Base-by-base conservation (phyloP, 257 asterid species). In the Solanum sitiens region DNA sequence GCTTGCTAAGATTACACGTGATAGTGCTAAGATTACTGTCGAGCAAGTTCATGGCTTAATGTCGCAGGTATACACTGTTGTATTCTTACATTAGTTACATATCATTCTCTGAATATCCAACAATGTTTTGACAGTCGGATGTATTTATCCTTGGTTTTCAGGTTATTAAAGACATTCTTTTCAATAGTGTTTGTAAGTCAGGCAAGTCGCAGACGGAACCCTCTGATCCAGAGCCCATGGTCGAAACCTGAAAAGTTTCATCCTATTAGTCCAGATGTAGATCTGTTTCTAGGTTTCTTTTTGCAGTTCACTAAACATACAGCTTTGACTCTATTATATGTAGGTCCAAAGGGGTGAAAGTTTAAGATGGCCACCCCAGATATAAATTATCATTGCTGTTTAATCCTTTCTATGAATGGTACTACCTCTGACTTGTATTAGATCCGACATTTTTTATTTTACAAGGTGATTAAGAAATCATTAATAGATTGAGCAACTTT, bases 41-140 rank as follows among this genome's bases (percentile, higher is more conserved):
- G 99, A 97, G 93, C 99, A 97, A 93, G 98, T 97, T 89, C 99
- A 97, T 90, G 98, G 98, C 84, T 90, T 97, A 90, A 97, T 97
- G 99, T 97, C 99, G 44, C 99, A 95, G 98, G 99, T 95, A 72
- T 80, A 33, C 6, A 20, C 67, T 35, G 10, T 27, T 44, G 45
- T 75, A 25, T 56, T 33, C 67, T 30, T 71, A 59, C 11, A 45
- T 85, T 67, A 47, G 35, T 18, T 53, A 35, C 86, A 73, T 77
- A 35, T 63, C 30, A 30, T 33, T 42, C 14, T 14, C 35, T 40
- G 68, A 35, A 61, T 50, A 74, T 70, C 63, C 56, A 21, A 39
- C 6, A 72, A 86, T 33, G 30, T 20, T 39, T 71, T 86, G 84
- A 53, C 44, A 50, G 50, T 45, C 5, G 72, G 7, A 47, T 73